Evolutionary conservation across 768 basidiomycete species (phyloP).

Genomic region (Tylopilus vinaceipallidus): DNA sequence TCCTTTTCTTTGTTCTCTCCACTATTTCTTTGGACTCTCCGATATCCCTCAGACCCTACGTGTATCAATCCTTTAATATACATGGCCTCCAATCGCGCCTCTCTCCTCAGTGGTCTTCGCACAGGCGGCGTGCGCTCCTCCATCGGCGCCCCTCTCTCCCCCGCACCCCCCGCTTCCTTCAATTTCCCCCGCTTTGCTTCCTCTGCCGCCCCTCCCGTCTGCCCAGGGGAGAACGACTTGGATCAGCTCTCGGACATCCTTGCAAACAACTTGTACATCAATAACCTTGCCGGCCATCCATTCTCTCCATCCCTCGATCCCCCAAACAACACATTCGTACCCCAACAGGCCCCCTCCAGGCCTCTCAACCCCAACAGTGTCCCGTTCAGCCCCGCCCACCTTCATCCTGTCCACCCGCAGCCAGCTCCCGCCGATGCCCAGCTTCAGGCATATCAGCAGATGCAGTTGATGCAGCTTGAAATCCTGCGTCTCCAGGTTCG

Average conservation of each 20-base stretch:
- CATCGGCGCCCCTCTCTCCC: constrained; percentile 58
- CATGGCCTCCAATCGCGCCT: constrained; percentile 67
- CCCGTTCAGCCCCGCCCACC: constrained; percentile 43
- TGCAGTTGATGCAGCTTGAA: constrained; percentile 86
- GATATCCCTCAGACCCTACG: background rate
- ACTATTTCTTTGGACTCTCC: constrained; percentile 6
- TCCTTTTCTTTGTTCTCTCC: constrained; percentile 13
- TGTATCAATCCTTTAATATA: constrained; percentile 27
- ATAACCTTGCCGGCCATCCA: constrained; percentile 39
- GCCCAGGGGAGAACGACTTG: constrained; percentile 52
- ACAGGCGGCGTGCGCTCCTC: constrained; percentile 88
- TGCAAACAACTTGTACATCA: constrained; percentile 51
- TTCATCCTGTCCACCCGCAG: constrained; percentile 42
- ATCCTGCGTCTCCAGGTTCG: constrained; percentile 76
- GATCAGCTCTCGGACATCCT: constrained; percentile 62
- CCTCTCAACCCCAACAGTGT: constrained; percentile 52
- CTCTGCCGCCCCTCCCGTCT: constrained; percentile 41
- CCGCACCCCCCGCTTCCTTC: constrained; percentile 61
- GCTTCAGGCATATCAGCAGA: constrained; percentile 60
- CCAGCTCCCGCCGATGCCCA: constrained; percentile 41
- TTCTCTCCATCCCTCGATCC: constrained; percentile 75
- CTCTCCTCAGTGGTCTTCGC: constrained; percentile 84
- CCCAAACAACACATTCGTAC: constrained; percentile 60
- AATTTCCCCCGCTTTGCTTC: constrained; percentile 56
- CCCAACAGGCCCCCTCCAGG: constrained; percentile 58